These are phyloP conservation scores for Globisporangium recalcitrans DNA, from an alignment of 352 stramenopile genomes.

Conservation along the genomic window DNA sequence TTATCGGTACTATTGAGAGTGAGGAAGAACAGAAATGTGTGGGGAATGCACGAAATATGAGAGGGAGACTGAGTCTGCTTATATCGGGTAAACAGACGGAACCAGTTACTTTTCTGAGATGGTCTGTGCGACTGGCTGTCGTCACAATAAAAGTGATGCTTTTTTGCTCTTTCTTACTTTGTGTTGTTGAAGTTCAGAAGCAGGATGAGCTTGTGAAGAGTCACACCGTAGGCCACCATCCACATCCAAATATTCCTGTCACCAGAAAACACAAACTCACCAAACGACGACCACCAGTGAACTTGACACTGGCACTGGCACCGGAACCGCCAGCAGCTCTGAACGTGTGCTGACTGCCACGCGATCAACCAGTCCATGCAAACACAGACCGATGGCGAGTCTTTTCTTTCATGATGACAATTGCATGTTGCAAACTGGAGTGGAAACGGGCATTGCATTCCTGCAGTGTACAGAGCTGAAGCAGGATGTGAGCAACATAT, in stretches of 20 bases:
- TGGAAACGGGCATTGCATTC: not conserved
- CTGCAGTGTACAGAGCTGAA: not conserved
- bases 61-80: not conserved
- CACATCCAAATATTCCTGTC: not conserved
- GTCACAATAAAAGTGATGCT: not conserved
- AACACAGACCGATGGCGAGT: too few relatives aligned
- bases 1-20: not conserved
- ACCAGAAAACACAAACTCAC: not conserved
- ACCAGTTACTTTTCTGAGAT: constrained; percentile 2
- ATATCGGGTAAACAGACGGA: not conserved
- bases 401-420: too few relatives aligned
- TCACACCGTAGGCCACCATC: not conserved
- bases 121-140: constrained; percentile 4
- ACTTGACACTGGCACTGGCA: not conserved
- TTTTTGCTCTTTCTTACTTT: not conserved
- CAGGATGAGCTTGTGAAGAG: not conserved
- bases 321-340: not conserved
- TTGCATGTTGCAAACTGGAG: not conserved
- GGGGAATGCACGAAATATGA: not conserved
- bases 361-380: too few relatives aligned
- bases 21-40: not conserved
- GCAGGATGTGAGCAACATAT: not conserved
- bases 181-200: constrained; percentile 6
- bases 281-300: not conserved
- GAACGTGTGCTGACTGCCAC: too few relatives aligned